These are phyloP conservation scores for Linderina pennispora DNA, from an alignment of 192 early-diverging fungal genomes.

Conservation along the genomic window DNA sequence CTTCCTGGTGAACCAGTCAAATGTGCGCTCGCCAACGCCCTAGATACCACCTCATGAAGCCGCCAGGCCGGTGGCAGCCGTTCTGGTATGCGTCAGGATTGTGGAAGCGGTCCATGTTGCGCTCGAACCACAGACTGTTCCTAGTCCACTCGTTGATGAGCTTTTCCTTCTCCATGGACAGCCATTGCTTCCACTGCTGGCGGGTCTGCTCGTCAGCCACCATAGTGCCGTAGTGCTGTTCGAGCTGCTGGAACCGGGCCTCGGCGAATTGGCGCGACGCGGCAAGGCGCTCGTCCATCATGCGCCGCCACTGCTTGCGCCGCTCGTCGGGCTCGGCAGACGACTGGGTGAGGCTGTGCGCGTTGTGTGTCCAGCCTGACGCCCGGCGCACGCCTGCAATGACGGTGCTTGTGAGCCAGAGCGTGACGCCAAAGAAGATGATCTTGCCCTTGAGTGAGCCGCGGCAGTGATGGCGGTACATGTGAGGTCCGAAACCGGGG, in stretches of 20 bases:
- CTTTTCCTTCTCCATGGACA: constrained; percentile 2
- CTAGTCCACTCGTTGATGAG: neutral
- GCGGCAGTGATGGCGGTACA: constrained; percentile 9
- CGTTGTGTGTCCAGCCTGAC: constrained; percentile 24
- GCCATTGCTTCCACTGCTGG: constrained; percentile 4
- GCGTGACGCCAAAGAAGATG: constrained; percentile 17
- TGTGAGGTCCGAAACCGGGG: constrained; percentile 1
- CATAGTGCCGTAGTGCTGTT: constrained; percentile 14
- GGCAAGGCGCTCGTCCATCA: neutral
- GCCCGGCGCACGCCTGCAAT: constrained; percentile 28
- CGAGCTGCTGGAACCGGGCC: constrained; percentile 6
- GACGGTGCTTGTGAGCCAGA: constrained; percentile 35
- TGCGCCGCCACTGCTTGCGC: neutral
- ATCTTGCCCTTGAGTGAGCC: constrained; percentile 13
- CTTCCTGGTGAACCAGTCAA: constrained; percentile 30
- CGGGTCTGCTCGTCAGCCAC: constrained; percentile 7
- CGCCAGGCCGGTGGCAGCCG: constrained; percentile 1
- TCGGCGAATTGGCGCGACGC: neutral
- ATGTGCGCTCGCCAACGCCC: constrained; percentile 36
- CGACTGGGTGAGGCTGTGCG: constrained; percentile 1
- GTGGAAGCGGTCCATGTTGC: neutral
- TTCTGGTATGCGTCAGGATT: neutral
- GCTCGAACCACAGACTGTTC: neutral
- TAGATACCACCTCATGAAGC: constrained; percentile 25
- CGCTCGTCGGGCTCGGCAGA: neutral